These are phyloP conservation scores for Fraxinus angustifolia DNA, from an alignment of 305 asterid species.

Conservation along the genomic window DNA sequence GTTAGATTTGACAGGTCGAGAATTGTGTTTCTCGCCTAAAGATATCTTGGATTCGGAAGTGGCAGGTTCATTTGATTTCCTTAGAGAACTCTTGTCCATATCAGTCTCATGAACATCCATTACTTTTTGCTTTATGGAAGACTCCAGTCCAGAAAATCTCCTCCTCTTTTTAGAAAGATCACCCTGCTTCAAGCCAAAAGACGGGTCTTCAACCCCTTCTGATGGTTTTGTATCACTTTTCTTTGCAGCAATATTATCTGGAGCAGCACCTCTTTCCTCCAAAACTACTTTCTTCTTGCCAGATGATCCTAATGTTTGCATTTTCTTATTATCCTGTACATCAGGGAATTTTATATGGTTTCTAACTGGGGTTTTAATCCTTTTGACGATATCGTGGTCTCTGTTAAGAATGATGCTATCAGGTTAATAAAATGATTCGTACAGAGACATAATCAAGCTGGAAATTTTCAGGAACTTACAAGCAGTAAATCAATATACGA, in stretches of 20 bases:
- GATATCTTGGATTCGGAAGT: constrained; percentile 31
- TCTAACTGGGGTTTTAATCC: constrained; percentile 55
- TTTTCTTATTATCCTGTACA: constrained; percentile 28
- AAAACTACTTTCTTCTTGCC: constrained; percentile 27
- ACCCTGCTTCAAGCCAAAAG: constrained; percentile 30
- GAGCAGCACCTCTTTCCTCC: constrained; percentile 23
- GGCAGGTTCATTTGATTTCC: constrained; percentile 27
- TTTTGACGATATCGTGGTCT: constrained; percentile 54
- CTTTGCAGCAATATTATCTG: constrained; percentile 29
- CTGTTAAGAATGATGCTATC: constrained; percentile 37
- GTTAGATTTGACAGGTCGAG: constrained; percentile 32
- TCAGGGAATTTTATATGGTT: constrained; percentile 76
- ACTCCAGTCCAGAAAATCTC: constrained; percentile 24
- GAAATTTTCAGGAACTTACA: constrained; percentile 44
- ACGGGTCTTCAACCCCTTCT: constrained; percentile 37
- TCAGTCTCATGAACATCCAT: constrained; percentile 2
- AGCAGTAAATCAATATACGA: constrained; percentile 75
- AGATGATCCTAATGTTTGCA: constrained; percentile 24
- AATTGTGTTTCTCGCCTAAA: constrained; percentile 37
- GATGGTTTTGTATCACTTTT: constrained; percentile 29
- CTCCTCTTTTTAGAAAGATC: constrained; percentile 39
- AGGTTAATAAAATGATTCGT: constrained; percentile 3
- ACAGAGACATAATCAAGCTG: constrained; percentile 18
- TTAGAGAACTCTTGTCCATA: constrained; percentile 29
- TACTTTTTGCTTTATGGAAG: constrained; percentile 41